Evolutionary conservation across 139 green algal genomes (phyloP).

Genomic region (Axilococcus clingmanii): DNA sequence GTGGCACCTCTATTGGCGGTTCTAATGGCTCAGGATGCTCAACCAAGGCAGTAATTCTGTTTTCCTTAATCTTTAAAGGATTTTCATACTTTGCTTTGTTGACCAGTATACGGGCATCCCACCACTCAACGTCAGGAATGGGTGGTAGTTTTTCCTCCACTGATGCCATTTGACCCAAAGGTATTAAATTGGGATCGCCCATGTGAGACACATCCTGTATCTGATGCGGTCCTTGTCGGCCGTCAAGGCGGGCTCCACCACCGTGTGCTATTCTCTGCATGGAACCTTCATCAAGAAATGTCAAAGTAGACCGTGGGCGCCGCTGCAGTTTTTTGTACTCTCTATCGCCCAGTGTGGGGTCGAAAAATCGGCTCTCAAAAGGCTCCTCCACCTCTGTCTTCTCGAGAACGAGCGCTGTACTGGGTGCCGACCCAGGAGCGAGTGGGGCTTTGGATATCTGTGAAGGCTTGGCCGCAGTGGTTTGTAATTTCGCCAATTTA

Average conservation of each 20-base stretch:
- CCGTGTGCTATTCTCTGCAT: conserved; percentile 52
- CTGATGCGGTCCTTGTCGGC: conserved; percentile 2
- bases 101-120: conserved; percentile 55
- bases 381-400: conserved; percentile 6
- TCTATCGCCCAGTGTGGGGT: conserved; percentile 39
- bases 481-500: conserved; percentile 12
- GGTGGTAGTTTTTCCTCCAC: conserved; percentile 11
- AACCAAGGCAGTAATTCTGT: conserved; percentile 58
- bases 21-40: conserved; percentile 86
- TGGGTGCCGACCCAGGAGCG: not conserved
- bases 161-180: conserved; percentile 31
- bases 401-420: conserved; percentile 6
- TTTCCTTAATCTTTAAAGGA: conserved; percentile 8
- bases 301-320: conserved; percentile 21
- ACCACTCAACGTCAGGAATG: conserved; percentile 79
- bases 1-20: conserved; percentile 70
- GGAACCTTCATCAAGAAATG: conserved; percentile 58
- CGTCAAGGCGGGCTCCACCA: conserved; percentile 33
- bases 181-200: conserved; percentile 48
- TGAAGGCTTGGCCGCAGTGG: too few relatives aligned
- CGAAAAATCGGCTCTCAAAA: conserved; percentile 40
- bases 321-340: conserved; percentile 18
- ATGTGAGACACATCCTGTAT: not conserved
- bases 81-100: conserved; percentile 41
- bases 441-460: too few relatives aligned